These are phyloP conservation scores for Trypanosoma cruzi DNA, from an alignment of 208 protist species.

Conservation along the genomic window DNA sequence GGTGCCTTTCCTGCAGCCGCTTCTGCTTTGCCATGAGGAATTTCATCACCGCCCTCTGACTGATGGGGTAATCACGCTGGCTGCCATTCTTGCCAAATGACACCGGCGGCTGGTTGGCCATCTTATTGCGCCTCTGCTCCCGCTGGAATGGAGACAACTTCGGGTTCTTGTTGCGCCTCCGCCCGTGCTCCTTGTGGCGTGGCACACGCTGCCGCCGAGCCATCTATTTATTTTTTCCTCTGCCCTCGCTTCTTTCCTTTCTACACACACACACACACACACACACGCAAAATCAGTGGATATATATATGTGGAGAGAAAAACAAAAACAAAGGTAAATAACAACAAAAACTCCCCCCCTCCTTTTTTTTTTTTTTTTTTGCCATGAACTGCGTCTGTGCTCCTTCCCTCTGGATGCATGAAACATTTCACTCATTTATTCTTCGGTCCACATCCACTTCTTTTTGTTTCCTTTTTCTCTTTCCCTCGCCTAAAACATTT, in stretches of 20 bases:
- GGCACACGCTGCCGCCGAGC: conserved; percentile 74
- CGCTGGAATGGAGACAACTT: conserved; percentile 89
- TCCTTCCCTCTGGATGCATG: neutral
- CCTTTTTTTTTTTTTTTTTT: neutral
- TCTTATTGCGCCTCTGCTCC: conserved; percentile 61
- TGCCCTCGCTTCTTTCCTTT: neutral
- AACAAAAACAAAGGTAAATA: neutral
- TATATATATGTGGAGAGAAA: neutral
- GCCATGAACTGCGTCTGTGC: no score
- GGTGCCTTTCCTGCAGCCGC: neutral
- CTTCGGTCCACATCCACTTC: neutral
- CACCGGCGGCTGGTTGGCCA: conserved; percentile 82
- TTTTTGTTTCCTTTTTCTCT: neutral
- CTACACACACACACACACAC: no score
- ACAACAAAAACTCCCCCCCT: no score
- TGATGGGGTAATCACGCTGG: conserved; percentile 56
- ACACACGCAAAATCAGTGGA: neutral
- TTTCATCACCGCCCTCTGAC: conserved; percentile 58
- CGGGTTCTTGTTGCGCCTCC: conserved; percentile 82
- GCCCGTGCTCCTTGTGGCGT: conserved; percentile 67
- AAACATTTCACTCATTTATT: neutral
- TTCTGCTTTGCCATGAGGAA: conserved; percentile 52
- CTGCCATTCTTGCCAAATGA: conserved; percentile 28
- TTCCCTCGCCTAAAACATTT: neutral
- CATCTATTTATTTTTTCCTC: conserved; percentile 51